These are phyloP conservation scores for Sordariomycetes sp. DNA, from an alignment of 2,329 filamentous ascomycete species.

Conservation along the genomic window DNA sequence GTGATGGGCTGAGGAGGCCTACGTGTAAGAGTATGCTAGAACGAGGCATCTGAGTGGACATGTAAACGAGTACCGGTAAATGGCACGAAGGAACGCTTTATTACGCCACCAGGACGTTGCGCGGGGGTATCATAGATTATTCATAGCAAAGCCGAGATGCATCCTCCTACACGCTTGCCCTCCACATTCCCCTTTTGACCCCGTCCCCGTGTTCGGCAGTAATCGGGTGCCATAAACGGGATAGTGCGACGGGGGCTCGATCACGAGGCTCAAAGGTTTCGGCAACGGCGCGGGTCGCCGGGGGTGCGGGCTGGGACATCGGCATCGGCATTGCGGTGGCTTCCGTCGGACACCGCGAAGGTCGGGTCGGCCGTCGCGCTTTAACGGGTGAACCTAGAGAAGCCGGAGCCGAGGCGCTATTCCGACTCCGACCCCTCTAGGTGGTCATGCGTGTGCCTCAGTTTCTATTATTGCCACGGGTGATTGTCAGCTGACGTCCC, in stretches of 20 bases:
- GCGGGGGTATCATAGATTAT: neutral
- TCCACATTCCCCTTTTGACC: neutral
- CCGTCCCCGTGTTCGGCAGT: neutral
- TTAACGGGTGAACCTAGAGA: neutral
- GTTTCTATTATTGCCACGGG: constrained; percentile 19
- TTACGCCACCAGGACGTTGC: neutral
- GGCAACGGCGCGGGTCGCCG: neutral
- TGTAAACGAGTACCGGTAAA: neutral
- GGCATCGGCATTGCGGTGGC: neutral
- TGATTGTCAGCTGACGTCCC: neutral
- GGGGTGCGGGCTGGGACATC: neutral
- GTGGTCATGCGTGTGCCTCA: constrained; percentile 37
- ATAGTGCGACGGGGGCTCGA: neutral
- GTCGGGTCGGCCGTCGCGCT: neutral
- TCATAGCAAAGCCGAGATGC: neutral
- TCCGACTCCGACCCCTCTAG: constrained; percentile 39
- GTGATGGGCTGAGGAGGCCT: constrained; percentile 20
- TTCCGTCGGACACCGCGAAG: neutral
- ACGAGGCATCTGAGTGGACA: neutral
- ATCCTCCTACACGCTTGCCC: neutral
- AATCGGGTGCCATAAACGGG: neutral
- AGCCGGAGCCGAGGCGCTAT: constrained; percentile 10
- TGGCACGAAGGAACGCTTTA: neutral
- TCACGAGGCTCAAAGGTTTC: neutral
- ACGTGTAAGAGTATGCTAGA: neutral